These are phyloP conservation scores for Oryza glumipatula DNA, from an alignment of 176 grass and related monocot species.

Conservation along the genomic window DNA sequence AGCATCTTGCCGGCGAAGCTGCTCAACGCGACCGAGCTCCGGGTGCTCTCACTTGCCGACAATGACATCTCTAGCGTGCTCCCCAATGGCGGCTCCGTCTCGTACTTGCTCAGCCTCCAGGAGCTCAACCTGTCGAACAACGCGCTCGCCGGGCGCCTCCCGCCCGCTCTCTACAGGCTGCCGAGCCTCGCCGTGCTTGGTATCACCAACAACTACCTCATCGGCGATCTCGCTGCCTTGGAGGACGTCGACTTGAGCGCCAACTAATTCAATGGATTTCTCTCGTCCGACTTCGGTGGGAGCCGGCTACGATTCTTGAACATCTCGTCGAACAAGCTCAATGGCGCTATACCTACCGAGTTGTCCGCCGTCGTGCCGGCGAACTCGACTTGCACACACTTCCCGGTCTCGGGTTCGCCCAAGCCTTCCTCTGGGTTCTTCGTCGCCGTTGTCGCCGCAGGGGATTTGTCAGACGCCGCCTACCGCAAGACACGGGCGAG, in stretches of 20 bases:
- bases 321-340: constrained; percentile 70
- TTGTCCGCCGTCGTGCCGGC: constrained; percentile 45
- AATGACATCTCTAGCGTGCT: constrained; percentile 63
- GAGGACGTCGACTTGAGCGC: constrained; percentile 72
- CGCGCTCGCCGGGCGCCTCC: constrained; percentile 55
- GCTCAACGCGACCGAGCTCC: constrained; percentile 72
- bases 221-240: constrained; percentile 50
- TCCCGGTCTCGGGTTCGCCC: constrained; percentile 41
- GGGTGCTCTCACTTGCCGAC: constrained; percentile 64
- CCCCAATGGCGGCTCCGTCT: constrained; percentile 30
- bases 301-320: constrained; percentile 54
- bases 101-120: constrained; percentile 44
- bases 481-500: constrained; percentile 45
- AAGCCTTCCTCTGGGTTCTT: constrained; percentile 70
- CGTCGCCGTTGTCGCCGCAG: constrained; percentile 59
- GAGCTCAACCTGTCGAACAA: constrained; percentile 84
- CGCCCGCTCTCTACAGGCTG: constrained; percentile 43
- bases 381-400: constrained; percentile 57
- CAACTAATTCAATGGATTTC: constrained; percentile 65
- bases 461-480: constrained; percentile 65
- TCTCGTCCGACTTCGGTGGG: constrained; percentile 68
- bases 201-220: constrained; percentile 68
- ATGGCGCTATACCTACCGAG: constrained; percentile 52
- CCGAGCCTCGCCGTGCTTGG: constrained; percentile 59
- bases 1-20: constrained; percentile 50